Evolutionary conservation across 345 rosid genomes (phyloP).

Genomic region (Psidium guajava): DNA sequence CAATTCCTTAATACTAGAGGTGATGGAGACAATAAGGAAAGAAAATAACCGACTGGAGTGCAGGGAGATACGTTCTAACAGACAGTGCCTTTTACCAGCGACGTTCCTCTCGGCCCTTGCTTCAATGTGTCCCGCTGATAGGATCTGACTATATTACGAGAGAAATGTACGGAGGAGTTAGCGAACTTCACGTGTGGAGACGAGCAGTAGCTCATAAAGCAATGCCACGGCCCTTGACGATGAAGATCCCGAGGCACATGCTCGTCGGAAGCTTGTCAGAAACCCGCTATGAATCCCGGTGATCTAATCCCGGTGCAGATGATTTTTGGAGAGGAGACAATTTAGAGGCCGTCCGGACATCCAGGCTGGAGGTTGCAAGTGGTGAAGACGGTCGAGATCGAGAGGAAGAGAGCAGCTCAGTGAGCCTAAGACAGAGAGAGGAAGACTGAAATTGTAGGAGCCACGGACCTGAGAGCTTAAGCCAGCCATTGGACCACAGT

Average conservation of each 20-base stretch:
- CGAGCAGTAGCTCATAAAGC: not conserved
- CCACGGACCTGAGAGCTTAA: not conserved
- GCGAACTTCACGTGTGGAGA: not conserved
- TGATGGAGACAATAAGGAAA: not conserved
- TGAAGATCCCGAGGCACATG: not conserved
- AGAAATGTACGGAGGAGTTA: not conserved
- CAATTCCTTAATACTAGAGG: not conserved
- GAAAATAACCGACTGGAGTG: not conserved
- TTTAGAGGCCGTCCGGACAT: not conserved
- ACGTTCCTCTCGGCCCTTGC: not conserved
- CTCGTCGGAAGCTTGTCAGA: not conserved
- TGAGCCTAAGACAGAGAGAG: not conserved
- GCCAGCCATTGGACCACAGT: not conserved
- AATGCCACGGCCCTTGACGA: not conserved
- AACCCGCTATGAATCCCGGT: not conserved
- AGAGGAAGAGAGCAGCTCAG: not conserved
- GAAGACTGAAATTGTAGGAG: not conserved
- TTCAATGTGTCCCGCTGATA: not conserved
- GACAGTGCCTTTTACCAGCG: not conserved
- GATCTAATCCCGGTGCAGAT: not conserved
- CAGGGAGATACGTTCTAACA: not conserved
- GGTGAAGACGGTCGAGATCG: not conserved
- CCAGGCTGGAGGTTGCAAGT: not conserved
- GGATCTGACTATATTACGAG: not conserved
- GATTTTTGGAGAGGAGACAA: not conserved